Evolutionary conservation across 139 green algal genomes (phyloP), one percentile per base, ranked within the genome.

Genomic region (Chlorella sp.): DNA sequence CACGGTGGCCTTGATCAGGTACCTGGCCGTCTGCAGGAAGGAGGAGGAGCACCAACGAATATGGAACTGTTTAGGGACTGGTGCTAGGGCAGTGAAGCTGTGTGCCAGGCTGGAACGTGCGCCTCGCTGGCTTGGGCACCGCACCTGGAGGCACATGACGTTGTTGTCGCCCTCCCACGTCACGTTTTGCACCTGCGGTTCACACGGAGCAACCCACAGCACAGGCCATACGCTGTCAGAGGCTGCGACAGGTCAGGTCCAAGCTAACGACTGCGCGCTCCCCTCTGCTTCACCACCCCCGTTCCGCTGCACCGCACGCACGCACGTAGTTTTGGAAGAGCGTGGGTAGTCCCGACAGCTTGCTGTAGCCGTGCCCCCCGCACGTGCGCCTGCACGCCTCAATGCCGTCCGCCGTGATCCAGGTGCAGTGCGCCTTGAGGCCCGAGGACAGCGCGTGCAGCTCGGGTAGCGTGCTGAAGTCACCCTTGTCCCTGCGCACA

Each of bases 111-210:
- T n/a, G n/a, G n/a, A n/a, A n/a, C n/a, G n/a, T n/a, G n/a, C n/a
- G n/a, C n/a, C n/a, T n/a, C n/a, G n/a, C n/a, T n/a, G n/a, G n/a
- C n/a, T n/a, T n/a, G n/a, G n/a, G n/a, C n/a, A n/a, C n/a, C n/a
- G n/a, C 55, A 74, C 79, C 82, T 91, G 83, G 27, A 95, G 83
- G 77, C 77, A 91, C 73, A 96, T 63, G 59, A 96, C 88, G 73
- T 92, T 95, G 90, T 97, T 97, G 86, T 97, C 91, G 14, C 93
- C 93, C 85, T 97, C 93, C 93, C 93, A 97, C 26, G 93, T 97
- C 29, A 90, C 83, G 69, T 97, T 97, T 83, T 94, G 85, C 35
- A n/a, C n/a, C n/a, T n/a, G n/a, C n/a, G n/a, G n/a, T n/a, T n/a
- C n/a, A n/a, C n/a, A n/a, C n/a, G n/a, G n/a, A n/a, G n/a, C n/a